Evolutionary conservation across 768 basidiomycete genomes (phyloP), one percentile per base, ranked within the genome.

Genomic region (Mrakia gelida): DNA sequence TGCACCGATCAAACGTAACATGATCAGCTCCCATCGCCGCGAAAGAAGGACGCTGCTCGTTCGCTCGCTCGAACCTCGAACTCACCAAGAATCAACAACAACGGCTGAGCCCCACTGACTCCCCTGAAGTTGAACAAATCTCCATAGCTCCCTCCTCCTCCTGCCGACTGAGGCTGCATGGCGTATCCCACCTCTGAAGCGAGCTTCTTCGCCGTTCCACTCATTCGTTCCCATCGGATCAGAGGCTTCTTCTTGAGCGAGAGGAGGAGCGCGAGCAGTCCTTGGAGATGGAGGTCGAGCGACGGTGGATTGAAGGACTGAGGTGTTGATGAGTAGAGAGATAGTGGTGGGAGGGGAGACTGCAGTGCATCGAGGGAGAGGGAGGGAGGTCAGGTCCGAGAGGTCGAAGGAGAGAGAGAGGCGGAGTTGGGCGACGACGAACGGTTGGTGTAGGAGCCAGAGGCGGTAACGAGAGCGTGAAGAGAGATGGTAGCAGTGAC

Each of bases 161-260:
- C 84, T 84, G 92, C 90, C 82, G 92, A 91, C 92, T 96, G 76
- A 78, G 75, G 75, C 54, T 21, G 21, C 41, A 71, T 72, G 1
- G 63, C 81, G 28, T 79, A 61, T 30, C 49, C 41, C 43, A 99
- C 87, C 82, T 98, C 95, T 38, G 86, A 84, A 0, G 92, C 94
- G 38, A 99, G 86, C 83, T 93, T 94, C 86, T 91, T 92, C 11
- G 96, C 95, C 89, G 96, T 93, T 0, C 87, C 86, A 77, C 92
- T 94, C 91, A 95, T 95, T 83, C 89, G 90, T 85, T 98, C 96
- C 84, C 94, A 98, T 13, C 97, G 89, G 74, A 99, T 92, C 28
- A 95, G 85, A 0, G 97, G 96, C 82, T 93, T 94, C 88, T 98
- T 98, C 88, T 92, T 98, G 82, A 99, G 85, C 82, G 95, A 97